phyloP scores from a whole-genome alignment of 2,329 filamentous ascomycete species.

The Colletotrichum magnum region DNA sequence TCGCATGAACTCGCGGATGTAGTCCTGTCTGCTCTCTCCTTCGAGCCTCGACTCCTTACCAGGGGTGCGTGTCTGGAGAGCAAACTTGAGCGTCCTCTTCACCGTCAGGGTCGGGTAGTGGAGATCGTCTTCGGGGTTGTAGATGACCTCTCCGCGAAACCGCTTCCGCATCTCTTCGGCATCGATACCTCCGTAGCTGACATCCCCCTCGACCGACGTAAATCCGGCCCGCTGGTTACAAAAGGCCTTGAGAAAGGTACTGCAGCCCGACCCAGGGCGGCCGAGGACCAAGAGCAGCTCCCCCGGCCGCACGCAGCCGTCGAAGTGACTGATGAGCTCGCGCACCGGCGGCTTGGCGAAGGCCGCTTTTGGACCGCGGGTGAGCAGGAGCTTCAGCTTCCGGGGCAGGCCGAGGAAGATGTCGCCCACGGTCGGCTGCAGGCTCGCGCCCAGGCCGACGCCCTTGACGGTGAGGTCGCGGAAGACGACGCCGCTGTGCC shows the following conservation, averaged over 20 bases:
- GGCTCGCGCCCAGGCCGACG: slow-evolving; percentile 73
- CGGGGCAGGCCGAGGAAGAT: slow-evolving; percentile 51
- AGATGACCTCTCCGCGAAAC: slow-evolving; percentile 75
- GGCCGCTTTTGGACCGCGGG: slow-evolving; percentile 48
- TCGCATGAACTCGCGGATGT: slow-evolving; percentile 66
- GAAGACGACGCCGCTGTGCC: slow-evolving; percentile 79
- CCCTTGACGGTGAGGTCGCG: slow-evolving; percentile 79
- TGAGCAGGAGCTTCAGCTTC: slow-evolving; percentile 44
- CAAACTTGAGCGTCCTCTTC: slow-evolving; percentile 76
- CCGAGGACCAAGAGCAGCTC: slow-evolving; percentile 72
- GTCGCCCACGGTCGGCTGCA: slow-evolving; percentile 59
- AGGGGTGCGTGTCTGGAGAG: slow-evolving; percentile 72
- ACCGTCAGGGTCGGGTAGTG: slow-evolving; percentile 80
- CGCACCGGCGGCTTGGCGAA: slow-evolving; percentile 53
- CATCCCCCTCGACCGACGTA: slow-evolving; percentile 74
- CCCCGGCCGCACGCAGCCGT: slow-evolving; percentile 67
- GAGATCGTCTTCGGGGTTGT: slow-evolving; percentile 77
- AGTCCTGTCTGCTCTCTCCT: slow-evolving; percentile 71
- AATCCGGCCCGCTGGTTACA: slow-evolving; percentile 78
- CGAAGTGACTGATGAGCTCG: slow-evolving; percentile 64
- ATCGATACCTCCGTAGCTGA: slow-evolving; percentile 70
- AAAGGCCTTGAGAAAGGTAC: slow-evolving; percentile 72
- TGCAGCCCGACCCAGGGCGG: slow-evolving; percentile 70
- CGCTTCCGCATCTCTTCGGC: slow-evolving; percentile 62
- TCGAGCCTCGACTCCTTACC: slow-evolving; percentile 66